Evolutionary conservation across 345 rosid species (phyloP), one percentile per base, ranked within the genome.

Genomic region (Moricandia arvensis): DNA sequence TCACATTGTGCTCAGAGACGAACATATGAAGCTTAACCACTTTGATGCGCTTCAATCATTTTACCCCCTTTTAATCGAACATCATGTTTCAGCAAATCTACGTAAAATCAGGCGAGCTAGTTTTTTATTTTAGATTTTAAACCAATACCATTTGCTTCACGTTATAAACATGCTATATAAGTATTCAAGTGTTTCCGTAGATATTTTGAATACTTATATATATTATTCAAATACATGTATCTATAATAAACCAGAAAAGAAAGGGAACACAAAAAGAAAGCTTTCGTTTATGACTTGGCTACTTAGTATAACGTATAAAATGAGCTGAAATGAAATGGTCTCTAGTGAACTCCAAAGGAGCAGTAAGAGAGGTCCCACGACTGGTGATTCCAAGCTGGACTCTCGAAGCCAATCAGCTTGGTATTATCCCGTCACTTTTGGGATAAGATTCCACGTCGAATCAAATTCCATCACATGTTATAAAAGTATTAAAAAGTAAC

Each of bases 371-470:
- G 81, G 81, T 53, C 78, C 77, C 66, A 72, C 54, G 59, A 49
- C 24, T 18, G n/a, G 35, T n/a, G 33, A 31, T 68, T 68, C 81
- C 81, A 68, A 62, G 82, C 71, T 62, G 82, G 82, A 73, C 33
- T 55, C 53, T 57, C 33, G 27, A 3, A 79, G 45, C 82, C 82
- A 79, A 73, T 79, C 78, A 78, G 38, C 62, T 66, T 72, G 4
- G 5, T 58, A 49, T 55, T 59, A 51, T 37, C 41, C 73, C 63
- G 47, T 51, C 70, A 73, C 81, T 79, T 68, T 79, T 62, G 74
- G 60, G 78, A 79, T 79, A 79, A 79, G 82, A 73, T 62, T 53
- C 82, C 74, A 73, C 78, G 35, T 79, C 70, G 66, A 55, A 16
- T 62, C 81, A 67, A 10, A 9, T 67, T 61, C 4, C 63, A 60